phyloP scores from a whole-genome alignment of 2,329 filamentous ascomycete genomes.

The Aspergillus transmontanensis region DNA sequence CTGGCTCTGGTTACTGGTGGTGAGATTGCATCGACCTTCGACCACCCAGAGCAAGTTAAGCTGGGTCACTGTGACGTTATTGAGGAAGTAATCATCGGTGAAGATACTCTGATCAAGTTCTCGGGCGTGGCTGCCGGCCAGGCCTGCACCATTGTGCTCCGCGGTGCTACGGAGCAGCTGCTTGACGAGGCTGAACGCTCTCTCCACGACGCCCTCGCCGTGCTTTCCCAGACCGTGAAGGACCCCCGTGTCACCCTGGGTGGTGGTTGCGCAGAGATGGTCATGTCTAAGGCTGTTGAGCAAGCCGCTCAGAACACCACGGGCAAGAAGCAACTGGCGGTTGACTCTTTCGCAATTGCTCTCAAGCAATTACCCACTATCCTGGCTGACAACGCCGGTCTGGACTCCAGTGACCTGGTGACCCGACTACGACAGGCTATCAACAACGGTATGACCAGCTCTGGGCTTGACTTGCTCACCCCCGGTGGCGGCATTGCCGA shows the following conservation, averaged over 20 bases:
- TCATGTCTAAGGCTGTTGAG: slow-evolving; percentile 98
- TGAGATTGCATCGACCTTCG: slow-evolving; percentile 96
- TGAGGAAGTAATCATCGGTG: slow-evolving; percentile 97
- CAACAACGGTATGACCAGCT: slow-evolving; percentile 91
- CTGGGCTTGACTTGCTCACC: slow-evolving; percentile 83
- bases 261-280: slow-evolving; percentile 96
- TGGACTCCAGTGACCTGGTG: slow-evolving; percentile 93
- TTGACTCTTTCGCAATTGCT: slow-evolving; percentile 84
- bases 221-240: slow-evolving; percentile 93
- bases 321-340: slow-evolving; percentile 94
- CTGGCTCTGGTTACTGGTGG: slow-evolving; percentile 93
- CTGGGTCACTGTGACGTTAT: slow-evolving; percentile 93
- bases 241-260: slow-evolving; percentile 93
- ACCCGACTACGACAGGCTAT: slow-evolving; percentile 89
- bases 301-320: slow-evolving; percentile 89
- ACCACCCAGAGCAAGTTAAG: slow-evolving; percentile 96
- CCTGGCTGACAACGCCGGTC: slow-evolving; percentile 92
- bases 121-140: slow-evolving; percentile 91
- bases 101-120: slow-evolving; percentile 96
- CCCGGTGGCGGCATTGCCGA: slow-evolving; percentile 91
- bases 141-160: slow-evolving; percentile 94
- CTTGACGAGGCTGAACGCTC: slow-evolving; percentile 96
- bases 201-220: slow-evolving; percentile 91
- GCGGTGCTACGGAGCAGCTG: slow-evolving; percentile 94
- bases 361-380: slow-evolving; percentile 94